Percentiles rank a stretch among this genome's conserved stretches.
These are phyloP conservation scores for Penicillium sp. DNA, from an alignment of 2,329 filamentous ascomycete genomes.

Conservation along the genomic window DNA sequence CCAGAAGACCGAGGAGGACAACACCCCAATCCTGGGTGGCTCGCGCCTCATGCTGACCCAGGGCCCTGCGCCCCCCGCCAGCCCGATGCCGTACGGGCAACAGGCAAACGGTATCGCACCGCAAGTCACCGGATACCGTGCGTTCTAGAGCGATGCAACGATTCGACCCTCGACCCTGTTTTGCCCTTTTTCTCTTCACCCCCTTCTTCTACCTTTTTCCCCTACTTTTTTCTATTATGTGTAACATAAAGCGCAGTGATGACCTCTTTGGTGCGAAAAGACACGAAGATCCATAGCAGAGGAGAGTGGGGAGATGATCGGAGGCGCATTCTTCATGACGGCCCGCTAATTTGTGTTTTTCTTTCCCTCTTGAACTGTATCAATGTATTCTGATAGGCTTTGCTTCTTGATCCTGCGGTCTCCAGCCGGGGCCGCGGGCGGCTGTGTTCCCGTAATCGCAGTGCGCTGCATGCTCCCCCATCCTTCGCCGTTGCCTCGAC, in stretches of 20 bases:
- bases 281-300: constrained; percentile 18
- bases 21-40: constrained; percentile 85
- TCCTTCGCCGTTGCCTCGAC: too few relatives aligned
- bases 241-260: constrained; percentile 36
- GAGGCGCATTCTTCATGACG: constrained; percentile 17
- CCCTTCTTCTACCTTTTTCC: constrained; percentile 11
- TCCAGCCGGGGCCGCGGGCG: constrained; percentile 10
- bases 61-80: constrained; percentile 62
- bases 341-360: constrained; percentile 23
- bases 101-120: constrained; percentile 86
- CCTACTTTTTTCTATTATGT: constrained; percentile 29
- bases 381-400: not conserved
- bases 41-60: constrained; percentile 94
- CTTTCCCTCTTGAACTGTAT: constrained; percentile 9
- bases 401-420: constrained; percentile 11
- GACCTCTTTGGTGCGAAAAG: constrained; percentile 28
- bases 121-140: constrained; percentile 75
- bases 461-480: constrained; percentile 5
- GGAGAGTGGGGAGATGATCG: constrained; percentile 5
- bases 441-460: constrained; percentile 12
- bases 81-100: constrained; percentile 62
- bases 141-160: constrained; percentile 45
- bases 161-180: constrained; percentile 14
- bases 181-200: constrained; percentile 2
- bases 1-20: constrained; percentile 87